Evolutionary conservation across 2,329 filamentous ascomycete genomes (phyloP).

Genomic region (Xenoacremonium recifei): DNA sequence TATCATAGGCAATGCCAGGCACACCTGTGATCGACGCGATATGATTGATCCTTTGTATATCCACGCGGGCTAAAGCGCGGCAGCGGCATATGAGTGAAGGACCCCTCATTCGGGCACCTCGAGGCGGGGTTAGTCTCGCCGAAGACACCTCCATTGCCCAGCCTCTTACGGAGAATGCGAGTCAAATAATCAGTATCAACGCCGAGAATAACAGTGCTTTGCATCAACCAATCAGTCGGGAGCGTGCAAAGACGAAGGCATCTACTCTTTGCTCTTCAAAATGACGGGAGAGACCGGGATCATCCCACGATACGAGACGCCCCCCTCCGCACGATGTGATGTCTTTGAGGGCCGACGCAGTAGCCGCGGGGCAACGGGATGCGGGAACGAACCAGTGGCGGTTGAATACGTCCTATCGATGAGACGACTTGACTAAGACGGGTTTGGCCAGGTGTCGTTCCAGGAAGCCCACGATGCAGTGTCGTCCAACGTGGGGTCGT

Average conservation of each 20-base stretch:
- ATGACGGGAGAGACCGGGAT: conserved; percentile 28
- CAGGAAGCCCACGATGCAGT: conserved; percentile 22
- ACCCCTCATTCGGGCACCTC: conserved; percentile 20
- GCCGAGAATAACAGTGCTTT: conserved; percentile 18
- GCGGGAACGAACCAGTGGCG: conserved; percentile 20
- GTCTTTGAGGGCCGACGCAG: conserved; percentile 19
- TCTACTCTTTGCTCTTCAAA: conserved; percentile 17
- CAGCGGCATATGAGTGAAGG: conserved; percentile 20
- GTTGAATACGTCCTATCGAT: conserved; percentile 2
- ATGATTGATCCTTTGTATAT: conserved; percentile 22
- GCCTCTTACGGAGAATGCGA: too few species aligned
- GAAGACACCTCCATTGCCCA: conserved; percentile 10
- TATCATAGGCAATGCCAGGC: conserved; percentile 21
- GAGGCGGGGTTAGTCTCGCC: conserved; percentile 19
- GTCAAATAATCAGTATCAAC: too few species aligned
- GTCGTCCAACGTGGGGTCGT: conserved; percentile 28
- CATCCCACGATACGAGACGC: conserved; percentile 13
- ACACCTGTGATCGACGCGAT: conserved; percentile 24
- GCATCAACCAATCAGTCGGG: conserved; percentile 24
- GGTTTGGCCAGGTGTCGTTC: conserved; percentile 16
- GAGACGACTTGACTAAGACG: not conserved
- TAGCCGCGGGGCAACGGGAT: conserved; percentile 25
- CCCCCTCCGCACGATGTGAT: conserved; percentile 25
- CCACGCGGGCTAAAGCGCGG: conserved; percentile 23
- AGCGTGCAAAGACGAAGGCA: conserved; percentile 20